Evolutionary conservation across 352 stramenopile genomes (phyloP), one percentile per base, ranked within the genome.

Genomic region (Pythium scleroteichum): DNA sequence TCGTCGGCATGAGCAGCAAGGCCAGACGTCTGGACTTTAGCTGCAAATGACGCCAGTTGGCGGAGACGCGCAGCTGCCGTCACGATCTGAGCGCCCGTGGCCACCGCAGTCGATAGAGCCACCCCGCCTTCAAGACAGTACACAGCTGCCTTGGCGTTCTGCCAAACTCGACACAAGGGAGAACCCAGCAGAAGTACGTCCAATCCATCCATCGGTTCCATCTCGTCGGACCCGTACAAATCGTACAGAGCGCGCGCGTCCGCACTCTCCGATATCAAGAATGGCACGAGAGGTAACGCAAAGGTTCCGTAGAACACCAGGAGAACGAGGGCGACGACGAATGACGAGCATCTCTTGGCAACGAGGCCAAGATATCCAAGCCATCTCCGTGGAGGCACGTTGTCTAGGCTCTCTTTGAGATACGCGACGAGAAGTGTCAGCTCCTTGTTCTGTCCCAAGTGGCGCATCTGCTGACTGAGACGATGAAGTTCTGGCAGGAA

Each of bases 111-210:
- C 1, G 79, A 76, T 33, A 92, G 72, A 14, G 73, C 79, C 35
- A 89, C 71, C 24, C 76, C 82, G 9, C 73, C 76, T 64, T 93
- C 82, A 14, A 95, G 60, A 42, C 79, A 90, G 51, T 91, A 88
- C 35, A 91, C 72, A 12, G 69, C 76, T 0, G 75, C 73, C 55
- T 90, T 88, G 8, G 87, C 40, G 56, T 95, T 95, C 51, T 76
- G 62, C 85, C 83, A 93, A 39, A 95, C 79, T 22, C 68, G 73
- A 26, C 85, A 45, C 13, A 92, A 64, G 22, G 82, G 80, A 3
- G 85, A 92, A n/a, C 69, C 82, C 13, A 87, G 62, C 56, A 93
- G 54, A 54, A 91, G 69, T 24, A 94, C 74, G 50, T 90, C 83
- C 20, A 90, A 56, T 39, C 82, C 76, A 48, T 94, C 79, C 27